A percentile compares a stretch with the other conserved stretches of the same genome.
Evolutionary conservation across 192 early-diverging fungal genomes (phyloP).

Genomic region (Coemansia sp.): DNA sequence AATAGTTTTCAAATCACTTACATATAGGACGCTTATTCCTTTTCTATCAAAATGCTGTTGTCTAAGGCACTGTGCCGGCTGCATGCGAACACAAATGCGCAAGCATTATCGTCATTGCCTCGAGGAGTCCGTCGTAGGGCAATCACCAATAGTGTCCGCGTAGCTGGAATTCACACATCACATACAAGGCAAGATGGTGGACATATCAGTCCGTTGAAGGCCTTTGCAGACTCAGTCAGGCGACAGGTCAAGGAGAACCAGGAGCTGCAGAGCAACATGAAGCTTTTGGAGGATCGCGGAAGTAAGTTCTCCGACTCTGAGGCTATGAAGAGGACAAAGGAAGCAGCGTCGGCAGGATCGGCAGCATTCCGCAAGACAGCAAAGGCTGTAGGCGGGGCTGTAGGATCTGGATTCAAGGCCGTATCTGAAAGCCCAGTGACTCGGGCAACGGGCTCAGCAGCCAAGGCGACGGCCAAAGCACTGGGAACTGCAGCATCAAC

Average conservation of each 20-base stretch:
- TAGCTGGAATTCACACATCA: constrained; percentile 37
- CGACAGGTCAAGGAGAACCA: constrained; percentile 93
- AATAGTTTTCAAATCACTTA: neutral
- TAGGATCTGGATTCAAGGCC: constrained; percentile 65
- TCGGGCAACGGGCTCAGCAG: constrained; percentile 73
- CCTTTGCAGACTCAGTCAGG: constrained; percentile 87
- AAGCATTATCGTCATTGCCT: neutral
- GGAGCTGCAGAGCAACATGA: constrained; percentile 88
- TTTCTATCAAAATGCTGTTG: constrained; percentile 17
- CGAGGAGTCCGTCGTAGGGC: neutral
- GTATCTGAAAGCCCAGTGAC: constrained; percentile 75
- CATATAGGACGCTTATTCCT: neutral
- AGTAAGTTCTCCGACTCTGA: constrained; percentile 83
- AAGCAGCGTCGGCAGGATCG: constrained; percentile 57
- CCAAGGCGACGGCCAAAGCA: constrained; percentile 62
- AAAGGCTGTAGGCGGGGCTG: constrained; percentile 62
- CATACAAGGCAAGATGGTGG: constrained; percentile 35
- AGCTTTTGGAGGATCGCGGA: constrained; percentile 81
- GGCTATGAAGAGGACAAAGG: constrained; percentile 82
- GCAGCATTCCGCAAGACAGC: constrained; percentile 72
- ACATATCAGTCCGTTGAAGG: constrained; percentile 62
- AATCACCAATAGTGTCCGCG: neutral
- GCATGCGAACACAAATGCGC: constrained; percentile 7
- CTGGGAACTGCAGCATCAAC: constrained; percentile 64
- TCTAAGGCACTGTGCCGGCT: constrained; percentile 29